Evolutionary conservation across 2,329 filamentous ascomycete genomes (phyloP), one percentile per base, ranked within the genome.

Genomic region (Ceratocystis colombiana): DNA sequence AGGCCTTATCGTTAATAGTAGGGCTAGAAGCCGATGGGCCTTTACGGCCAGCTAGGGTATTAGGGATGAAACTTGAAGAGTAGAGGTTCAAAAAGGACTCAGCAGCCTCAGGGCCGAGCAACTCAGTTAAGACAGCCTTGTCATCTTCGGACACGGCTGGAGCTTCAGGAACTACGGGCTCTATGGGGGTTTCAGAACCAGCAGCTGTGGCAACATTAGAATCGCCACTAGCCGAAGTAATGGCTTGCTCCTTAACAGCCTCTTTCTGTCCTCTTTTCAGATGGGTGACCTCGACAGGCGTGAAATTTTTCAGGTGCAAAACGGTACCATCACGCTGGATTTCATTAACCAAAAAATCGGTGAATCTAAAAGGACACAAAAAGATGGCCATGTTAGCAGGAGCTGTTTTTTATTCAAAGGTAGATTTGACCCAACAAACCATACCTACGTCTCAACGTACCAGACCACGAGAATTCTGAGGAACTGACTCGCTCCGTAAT

Each of bases 261-360:
- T 30, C 61, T 46, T 62, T 61, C 55, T 41, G 62, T 2, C 61
- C 63, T 17, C 53, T 61, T 45, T 67, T 67, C 2, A 62, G 33
- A 37, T 69, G 66, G 53, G 63, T 65, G 33, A 68, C 65, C 30
- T 66, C 61, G 17, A 66, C 64, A n/a, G 64, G 64, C 22, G 59
- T 55, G 30, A 53, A 64, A 10, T 68, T 67, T 44, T 75, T 79
- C 62, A 96, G 78, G 74, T 93, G 90, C 64, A 94, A 75, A 15
- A 96, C 89, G 65, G 85, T 76, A 17, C 91, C 91, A 72, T 88
- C 83, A 37, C 86, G 85, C 22, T 83, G 78, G 69, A 96, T 93
- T 75, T 96, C 92, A 72, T 96, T 92, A 71, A 96, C 92, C 71
- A 94, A 79, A 72, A 96, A 96, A 74, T 96, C 92, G 3, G 91